A percentile compares a stretch with the other conserved stretches of the same genome.
These are phyloP conservation scores for Clonostachys sp. DNA, from an alignment of 2,329 filamentous ascomycete genomes.

Conservation along the genomic window DNA sequence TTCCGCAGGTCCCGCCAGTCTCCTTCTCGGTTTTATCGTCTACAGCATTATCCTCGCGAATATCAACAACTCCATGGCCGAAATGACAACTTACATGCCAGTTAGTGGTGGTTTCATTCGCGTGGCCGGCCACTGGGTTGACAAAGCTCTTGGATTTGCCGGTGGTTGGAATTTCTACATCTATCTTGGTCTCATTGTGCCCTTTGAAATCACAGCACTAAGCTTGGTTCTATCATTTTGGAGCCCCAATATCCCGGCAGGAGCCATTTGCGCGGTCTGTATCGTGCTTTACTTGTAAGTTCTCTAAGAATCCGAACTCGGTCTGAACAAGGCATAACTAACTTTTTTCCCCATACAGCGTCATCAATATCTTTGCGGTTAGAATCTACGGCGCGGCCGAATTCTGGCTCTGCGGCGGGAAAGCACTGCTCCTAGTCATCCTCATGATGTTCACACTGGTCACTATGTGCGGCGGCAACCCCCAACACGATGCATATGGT, in stretches of 20 bases:
- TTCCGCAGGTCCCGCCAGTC: conserved; percentile 21
- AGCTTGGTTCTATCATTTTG: conserved; percentile 42
- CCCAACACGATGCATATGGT: conserved; percentile 49
- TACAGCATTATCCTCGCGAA: conserved; percentile 13
- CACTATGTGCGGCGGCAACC: conserved; percentile 54
- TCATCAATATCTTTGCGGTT: conserved; percentile 29
- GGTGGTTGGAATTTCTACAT: conserved; percentile 46
- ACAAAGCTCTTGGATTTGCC: conserved; percentile 39
- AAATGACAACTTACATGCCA: conserved; percentile 44
- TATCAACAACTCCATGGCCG: conserved; percentile 25
- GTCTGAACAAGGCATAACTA: too few species aligned
- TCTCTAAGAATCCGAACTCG: too few species aligned
- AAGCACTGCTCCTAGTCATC: conserved; percentile 52
- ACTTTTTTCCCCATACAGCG: conserved; percentile 14
- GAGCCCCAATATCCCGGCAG: conserved; percentile 22
- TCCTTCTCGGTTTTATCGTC: conserved; percentile 21
- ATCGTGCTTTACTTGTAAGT: conserved; percentile 20
- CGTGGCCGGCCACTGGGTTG: conserved; percentile 38
- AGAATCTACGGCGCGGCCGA: conserved; percentile 31
- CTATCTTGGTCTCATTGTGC: conserved; percentile 36
- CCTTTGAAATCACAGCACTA: conserved; percentile 43
- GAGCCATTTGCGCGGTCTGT: conserved; percentile 34
- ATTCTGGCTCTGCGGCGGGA: conserved; percentile 36
- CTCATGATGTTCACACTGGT: conserved; percentile 53
- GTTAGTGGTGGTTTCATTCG: conserved; percentile 40